A percentile compares a stretch with the other conserved stretches of the same genome.
Evolutionary conservation across 2,329 filamentous ascomycete species (phyloP).

Genomic region (Aspergillus hiratsukae): DNA sequence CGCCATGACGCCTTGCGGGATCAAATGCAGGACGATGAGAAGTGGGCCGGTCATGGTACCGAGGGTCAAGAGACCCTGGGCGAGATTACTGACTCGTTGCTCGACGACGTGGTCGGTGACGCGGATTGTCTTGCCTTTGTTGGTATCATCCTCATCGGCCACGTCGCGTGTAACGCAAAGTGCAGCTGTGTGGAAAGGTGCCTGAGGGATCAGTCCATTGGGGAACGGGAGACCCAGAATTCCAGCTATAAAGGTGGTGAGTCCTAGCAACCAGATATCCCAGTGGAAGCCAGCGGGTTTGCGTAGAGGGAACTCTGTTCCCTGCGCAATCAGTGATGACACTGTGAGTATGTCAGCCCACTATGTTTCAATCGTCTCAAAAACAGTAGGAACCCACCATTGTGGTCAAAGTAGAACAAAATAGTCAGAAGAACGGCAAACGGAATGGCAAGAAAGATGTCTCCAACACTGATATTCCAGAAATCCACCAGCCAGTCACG

Average conservation of each 20-base stretch:
- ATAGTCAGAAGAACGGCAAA: conserved; percentile 80
- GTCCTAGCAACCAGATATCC: conserved; percentile 75
- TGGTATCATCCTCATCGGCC: conserved; percentile 53
- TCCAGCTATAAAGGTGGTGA: conserved; percentile 71
- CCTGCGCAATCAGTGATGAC: conserved; percentile 76
- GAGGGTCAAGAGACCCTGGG: conserved; percentile 71
- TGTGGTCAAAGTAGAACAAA: conserved; percentile 87
- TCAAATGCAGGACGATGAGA: conserved; percentile 68
- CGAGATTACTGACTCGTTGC: conserved; percentile 73
- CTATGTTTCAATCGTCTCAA: neutral
- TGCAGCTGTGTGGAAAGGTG: conserved; percentile 74
- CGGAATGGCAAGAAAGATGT: conserved; percentile 80
- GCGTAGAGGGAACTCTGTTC: conserved; percentile 73
- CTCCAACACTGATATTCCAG: conserved; percentile 67
- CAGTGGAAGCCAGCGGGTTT: conserved; percentile 83
- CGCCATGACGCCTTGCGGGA: conserved; percentile 74
- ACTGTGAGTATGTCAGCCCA: conserved; percentile 44
- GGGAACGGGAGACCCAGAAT: conserved; percentile 75
- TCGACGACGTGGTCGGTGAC: conserved; percentile 62
- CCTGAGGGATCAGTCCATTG: conserved; percentile 78
- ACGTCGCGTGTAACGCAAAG: conserved; percentile 65
- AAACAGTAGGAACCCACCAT: conserved; percentile 51
- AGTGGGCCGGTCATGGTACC: conserved; percentile 75
- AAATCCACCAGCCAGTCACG: conserved; percentile 75
- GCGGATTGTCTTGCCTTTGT: conserved; percentile 56